Evolutionary conservation across 108 stramenopile species (phyloP).

Genomic region (Cyclostephanos tholiformis): DNA sequence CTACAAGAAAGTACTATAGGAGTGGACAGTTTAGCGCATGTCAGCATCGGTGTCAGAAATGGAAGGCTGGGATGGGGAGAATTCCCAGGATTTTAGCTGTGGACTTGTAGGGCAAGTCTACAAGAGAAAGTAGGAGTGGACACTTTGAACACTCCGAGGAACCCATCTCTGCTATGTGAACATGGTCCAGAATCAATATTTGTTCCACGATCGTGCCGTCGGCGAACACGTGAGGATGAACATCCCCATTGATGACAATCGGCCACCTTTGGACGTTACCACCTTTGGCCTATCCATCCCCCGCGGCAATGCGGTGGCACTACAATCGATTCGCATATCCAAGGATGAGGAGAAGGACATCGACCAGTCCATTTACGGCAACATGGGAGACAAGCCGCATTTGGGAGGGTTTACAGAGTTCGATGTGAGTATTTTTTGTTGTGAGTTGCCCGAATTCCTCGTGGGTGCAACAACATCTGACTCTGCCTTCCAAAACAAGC

Average conservation of each 20-base stretch:
- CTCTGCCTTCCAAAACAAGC: not conserved
- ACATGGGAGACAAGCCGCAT: conserved; percentile 72
- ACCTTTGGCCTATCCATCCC: conserved; percentile 21
- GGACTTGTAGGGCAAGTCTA: too few relatives aligned
- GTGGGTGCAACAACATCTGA: conserved; percentile 15
- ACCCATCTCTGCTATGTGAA: too few relatives aligned
- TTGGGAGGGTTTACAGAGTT: conserved; percentile 78
- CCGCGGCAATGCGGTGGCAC: conserved; percentile 33
- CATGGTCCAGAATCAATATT: conserved; percentile 26
- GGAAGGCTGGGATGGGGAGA: too few relatives aligned
- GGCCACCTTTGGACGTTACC: not conserved
- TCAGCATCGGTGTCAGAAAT: too few relatives aligned
- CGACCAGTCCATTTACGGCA: conserved; percentile 59
- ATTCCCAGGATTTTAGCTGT: too few relatives aligned
- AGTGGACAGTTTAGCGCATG: too few relatives aligned
- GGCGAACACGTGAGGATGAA: not conserved
- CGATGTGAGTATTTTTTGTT: conserved; percentile 52
- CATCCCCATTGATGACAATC: not conserved
- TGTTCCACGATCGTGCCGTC: conserved; percentile 22
- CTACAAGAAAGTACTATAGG: too few relatives aligned
- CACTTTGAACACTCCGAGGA: too few relatives aligned
- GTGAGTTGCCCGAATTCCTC: not conserved
- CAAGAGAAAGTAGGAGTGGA: too few relatives aligned
- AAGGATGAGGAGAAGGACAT: conserved; percentile 30
- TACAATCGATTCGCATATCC: conserved; percentile 42